These are phyloP conservation scores for Yamadazyma tumulicola DNA, from an alignment of 805 yeast species.

Conservation along the genomic window DNA sequence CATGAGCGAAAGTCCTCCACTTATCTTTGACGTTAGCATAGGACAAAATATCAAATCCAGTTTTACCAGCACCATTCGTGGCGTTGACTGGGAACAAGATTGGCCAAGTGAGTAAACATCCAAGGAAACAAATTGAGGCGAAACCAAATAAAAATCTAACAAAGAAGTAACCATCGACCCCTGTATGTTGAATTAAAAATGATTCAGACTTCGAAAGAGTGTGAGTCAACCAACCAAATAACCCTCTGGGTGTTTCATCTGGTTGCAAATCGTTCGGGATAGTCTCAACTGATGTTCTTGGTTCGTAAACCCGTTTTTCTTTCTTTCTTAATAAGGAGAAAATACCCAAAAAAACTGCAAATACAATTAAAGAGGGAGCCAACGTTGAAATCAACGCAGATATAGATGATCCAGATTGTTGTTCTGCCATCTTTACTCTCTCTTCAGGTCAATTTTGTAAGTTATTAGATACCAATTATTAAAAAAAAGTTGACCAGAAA, in stretches of 20 bases:
- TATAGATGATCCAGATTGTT: constrained; percentile 18
- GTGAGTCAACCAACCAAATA: constrained; percentile 52
- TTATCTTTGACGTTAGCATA: constrained; percentile 60
- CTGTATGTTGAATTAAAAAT: constrained; percentile 64
- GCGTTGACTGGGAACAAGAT: constrained; percentile 68
- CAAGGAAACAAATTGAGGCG: constrained; percentile 47
- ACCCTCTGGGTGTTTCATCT: constrained; percentile 42
- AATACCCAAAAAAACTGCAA: constrained; percentile 35
- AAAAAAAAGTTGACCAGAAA: too few relatives aligned
- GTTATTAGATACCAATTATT: too few relatives aligned
- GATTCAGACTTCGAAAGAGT: constrained; percentile 54
- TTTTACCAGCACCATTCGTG: constrained; percentile 41
- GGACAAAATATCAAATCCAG: constrained; percentile 64
- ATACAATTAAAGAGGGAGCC: constrained; percentile 41
- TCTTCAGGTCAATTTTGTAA: background rate
- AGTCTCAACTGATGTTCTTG: constrained; percentile 43
- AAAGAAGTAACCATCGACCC: constrained; percentile 76
- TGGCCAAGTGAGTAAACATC: constrained; percentile 60
- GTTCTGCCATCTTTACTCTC: constrained; percentile 2
- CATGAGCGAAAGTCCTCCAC: constrained; percentile 69
- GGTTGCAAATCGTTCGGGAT: constrained; percentile 45
- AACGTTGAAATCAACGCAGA: constrained; percentile 50
- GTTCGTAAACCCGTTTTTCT: constrained; percentile 50
- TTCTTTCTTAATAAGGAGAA: constrained; percentile 42
- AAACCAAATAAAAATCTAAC: constrained; percentile 61